These are phyloP conservation scores for Citrullus colocynthis DNA, from an alignment of 306 rosid species.

Conservation along the genomic window DNA sequence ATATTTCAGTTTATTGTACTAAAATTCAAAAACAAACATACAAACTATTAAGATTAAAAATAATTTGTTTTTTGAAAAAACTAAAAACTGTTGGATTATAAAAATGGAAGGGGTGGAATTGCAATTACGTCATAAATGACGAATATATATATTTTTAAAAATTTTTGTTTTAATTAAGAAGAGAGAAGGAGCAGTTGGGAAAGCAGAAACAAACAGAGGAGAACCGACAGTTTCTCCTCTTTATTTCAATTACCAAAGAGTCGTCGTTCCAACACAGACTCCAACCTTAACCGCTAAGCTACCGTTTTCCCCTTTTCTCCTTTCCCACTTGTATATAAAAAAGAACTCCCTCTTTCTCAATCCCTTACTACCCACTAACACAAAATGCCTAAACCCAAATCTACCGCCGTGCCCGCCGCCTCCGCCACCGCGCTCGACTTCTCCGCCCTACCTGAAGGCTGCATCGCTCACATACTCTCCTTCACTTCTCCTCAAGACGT, in stretches of 20 bases:
- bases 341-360: background rate
- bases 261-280: background rate
- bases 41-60: too few relatives aligned
- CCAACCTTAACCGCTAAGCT: conserved; percentile 41
- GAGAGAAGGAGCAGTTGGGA: background rate
- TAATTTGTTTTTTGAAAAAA: too few relatives aligned
- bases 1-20: too few relatives aligned
- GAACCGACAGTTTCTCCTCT: background rate
- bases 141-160: too few relatives aligned
- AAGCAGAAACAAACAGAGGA: background rate
- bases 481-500: conserved; percentile 61
- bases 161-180: too few relatives aligned
- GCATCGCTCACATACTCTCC: conserved; percentile 51
- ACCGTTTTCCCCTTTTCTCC: background rate
- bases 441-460: conserved; percentile 44
- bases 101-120: too few relatives aligned
- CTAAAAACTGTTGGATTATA: too few relatives aligned
- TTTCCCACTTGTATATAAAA: background rate
- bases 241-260: background rate
- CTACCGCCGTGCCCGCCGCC: background rate
- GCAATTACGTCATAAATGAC: too few relatives aligned
- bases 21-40: too few relatives aligned
- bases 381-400: background rate
- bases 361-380: background rate
- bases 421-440: conserved; percentile 10